Conservation (phyloP, 768 basidiomycete species). For the Lactarius quietus region DNA sequence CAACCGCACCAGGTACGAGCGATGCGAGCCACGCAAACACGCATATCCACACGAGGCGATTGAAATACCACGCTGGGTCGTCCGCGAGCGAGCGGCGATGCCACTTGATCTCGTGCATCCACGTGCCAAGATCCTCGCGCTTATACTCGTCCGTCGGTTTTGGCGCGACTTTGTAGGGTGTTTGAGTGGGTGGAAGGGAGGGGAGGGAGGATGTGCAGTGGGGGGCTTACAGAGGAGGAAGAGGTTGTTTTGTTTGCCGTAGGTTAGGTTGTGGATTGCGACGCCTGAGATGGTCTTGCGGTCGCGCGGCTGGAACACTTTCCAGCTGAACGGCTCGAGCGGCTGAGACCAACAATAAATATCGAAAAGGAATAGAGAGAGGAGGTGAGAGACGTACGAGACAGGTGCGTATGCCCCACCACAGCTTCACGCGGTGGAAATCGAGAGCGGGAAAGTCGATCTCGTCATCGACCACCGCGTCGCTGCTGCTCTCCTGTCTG, state of each 20-base stretch:
- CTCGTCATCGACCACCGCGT: conserved; percentile 18
- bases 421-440: conserved; percentile 18
- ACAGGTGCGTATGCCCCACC: conserved; percentile 20
- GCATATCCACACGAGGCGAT: conserved; percentile 18
- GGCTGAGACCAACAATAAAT: background rate
- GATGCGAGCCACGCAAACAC: conserved; percentile 16
- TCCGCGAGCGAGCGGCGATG: conserved; percentile 15
- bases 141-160: conserved; percentile 10
- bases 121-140: conserved; percentile 17
- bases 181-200: background rate
- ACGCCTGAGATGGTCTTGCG: conserved; percentile 14
- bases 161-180: background rate
- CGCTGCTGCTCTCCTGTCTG: background rate
- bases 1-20: conserved; percentile 13
- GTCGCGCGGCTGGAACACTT: conserved; percentile 10
- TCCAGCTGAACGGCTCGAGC: conserved; percentile 22
- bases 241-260: conserved; percentile 11
- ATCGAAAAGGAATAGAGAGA: too few relatives aligned
- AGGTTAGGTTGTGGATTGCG: conserved; percentile 19
- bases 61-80: conserved; percentile 17
- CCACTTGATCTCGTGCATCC: conserved; percentile 17
- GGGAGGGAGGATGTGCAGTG: background rate
- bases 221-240: conserved; percentile 4
- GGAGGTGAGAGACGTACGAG: conserved; percentile 7
- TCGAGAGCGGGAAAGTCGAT: conserved; percentile 23